These are phyloP conservation scores for Heliamphora exappendiculata DNA, from an alignment of 148 eudicot species.

Conservation along the genomic window DNA sequence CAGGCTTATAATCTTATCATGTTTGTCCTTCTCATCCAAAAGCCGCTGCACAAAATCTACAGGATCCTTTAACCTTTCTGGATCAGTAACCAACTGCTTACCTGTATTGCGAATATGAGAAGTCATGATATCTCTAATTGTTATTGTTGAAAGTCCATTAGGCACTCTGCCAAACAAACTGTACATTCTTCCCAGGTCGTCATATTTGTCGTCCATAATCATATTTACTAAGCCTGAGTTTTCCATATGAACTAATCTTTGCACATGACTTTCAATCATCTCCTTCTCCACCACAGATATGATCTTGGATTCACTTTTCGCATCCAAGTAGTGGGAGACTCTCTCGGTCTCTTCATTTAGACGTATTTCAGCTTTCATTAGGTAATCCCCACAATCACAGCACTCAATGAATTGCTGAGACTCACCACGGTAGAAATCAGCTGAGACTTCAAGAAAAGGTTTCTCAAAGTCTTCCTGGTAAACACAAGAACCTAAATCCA, in stretches of 20 bases:
- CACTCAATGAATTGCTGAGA: slow-evolving; percentile 56
- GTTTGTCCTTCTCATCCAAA: slow-evolving; percentile 57
- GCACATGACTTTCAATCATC: slow-evolving; percentile 57
- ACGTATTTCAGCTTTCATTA: slow-evolving; percentile 57
- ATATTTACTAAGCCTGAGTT: slow-evolving; percentile 59
- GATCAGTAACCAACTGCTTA: slow-evolving; percentile 64
- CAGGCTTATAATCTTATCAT: slow-evolving; percentile 47
- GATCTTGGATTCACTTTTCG: slow-evolving; percentile 46
- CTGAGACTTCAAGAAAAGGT: slow-evolving; percentile 50
- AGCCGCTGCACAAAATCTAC: slow-evolving; percentile 65
- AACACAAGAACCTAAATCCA: slow-evolving; percentile 48
- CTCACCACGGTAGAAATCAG: slow-evolving; percentile 49
- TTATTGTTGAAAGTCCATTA: slow-evolving; percentile 44
- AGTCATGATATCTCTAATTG: slow-evolving; percentile 65
- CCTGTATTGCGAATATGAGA: slow-evolving; percentile 54
- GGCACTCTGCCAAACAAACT: slow-evolving; percentile 45
- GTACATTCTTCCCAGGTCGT: slow-evolving; percentile 52
- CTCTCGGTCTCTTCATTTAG: slow-evolving; percentile 57
- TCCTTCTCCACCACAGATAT: slow-evolving; percentile 51
- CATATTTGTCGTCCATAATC: slow-evolving; percentile 57
- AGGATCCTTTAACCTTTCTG: slow-evolving; percentile 57
- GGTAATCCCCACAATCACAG: slow-evolving; percentile 59
- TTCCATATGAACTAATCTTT: slow-evolving; percentile 56
- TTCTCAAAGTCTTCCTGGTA: slow-evolving; percentile 64
- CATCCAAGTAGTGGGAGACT: slow-evolving; percentile 53